phyloP scores from a whole-genome alignment of 176 grass and related monocot genomes.

The Saccharum officinarum region DNA sequence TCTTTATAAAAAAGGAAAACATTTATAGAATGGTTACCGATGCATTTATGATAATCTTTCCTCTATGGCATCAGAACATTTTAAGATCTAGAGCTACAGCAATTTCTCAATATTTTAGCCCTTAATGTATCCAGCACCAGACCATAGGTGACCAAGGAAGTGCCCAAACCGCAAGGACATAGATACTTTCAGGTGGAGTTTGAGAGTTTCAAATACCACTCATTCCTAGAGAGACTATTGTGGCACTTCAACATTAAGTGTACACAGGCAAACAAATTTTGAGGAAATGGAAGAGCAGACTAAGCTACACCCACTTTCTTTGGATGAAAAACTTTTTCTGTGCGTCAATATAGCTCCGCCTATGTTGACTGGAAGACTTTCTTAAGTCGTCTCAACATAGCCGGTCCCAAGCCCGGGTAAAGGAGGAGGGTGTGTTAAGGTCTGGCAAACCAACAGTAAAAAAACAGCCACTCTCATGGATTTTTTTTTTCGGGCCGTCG shows the following conservation, averaged over 20 bases:
- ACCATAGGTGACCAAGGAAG: not conserved
- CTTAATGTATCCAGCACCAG: not conserved
- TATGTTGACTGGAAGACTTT: no score
- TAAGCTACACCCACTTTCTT: not conserved
- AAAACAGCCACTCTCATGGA: no score
- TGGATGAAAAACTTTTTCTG: not conserved
- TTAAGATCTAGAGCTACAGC: not conserved
- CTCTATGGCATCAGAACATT: not conserved
- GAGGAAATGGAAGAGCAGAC: not conserved
- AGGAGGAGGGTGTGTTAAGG: no score
- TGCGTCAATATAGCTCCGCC: not conserved
- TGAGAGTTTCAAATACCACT: not conserved
- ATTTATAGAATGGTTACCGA: not conserved
- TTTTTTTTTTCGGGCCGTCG: no score
- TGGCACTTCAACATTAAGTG: not conserved
- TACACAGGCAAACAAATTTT: not conserved
- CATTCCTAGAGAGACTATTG: not conserved
- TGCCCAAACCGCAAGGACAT: not conserved
- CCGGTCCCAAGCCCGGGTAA: no score
- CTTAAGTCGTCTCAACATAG: no score
- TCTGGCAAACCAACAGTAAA: no score
- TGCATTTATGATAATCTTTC: not conserved
- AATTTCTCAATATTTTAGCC: not conserved
- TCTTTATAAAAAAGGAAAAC: not conserved
- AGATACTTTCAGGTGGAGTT: not conserved